phyloP scores from a whole-genome alignment of 805 yeast genomes.

The Myxozyma neotropica region DNA sequence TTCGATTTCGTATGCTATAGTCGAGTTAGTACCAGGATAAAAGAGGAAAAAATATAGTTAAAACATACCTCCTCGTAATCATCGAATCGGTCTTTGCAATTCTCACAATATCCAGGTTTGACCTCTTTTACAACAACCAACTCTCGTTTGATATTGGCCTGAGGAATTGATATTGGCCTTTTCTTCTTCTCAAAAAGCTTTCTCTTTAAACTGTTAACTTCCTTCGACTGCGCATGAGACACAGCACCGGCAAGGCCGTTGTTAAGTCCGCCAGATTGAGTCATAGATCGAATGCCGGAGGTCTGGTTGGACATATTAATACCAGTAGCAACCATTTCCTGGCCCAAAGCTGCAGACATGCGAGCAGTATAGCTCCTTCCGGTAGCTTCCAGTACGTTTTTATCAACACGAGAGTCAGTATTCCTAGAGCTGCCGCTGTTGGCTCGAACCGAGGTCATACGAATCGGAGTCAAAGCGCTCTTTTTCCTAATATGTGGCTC shows the following conservation, averaged over 20 bases:
- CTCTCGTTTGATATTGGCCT: slow-evolving; percentile 28
- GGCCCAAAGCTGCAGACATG: slow-evolving; percentile 35
- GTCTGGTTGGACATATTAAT: slow-evolving; percentile 50
- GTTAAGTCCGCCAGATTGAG: slow-evolving; percentile 39
- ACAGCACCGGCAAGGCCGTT: slow-evolving; percentile 40
- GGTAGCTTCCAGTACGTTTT: slow-evolving; percentile 3
- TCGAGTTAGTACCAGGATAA: not conserved
- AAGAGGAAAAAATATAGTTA: not conserved
- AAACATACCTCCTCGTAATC: slow-evolving; percentile 57
- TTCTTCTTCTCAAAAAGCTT: slow-evolving; percentile 42
- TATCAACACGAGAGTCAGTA: slow-evolving; percentile 1
- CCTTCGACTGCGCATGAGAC: slow-evolving; percentile 44
- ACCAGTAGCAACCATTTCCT: slow-evolving; percentile 66
- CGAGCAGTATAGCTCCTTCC: slow-evolving; percentile 12
- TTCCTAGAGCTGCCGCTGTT: slow-evolving; percentile 11
- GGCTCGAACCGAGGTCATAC: slow-evolving; percentile 30
- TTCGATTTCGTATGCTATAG: slow-evolving; percentile 61
- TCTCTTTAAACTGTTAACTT: slow-evolving; percentile 48
- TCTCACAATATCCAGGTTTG: slow-evolving; percentile 87
- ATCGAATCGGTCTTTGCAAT: slow-evolving; percentile 82
- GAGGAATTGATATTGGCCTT: slow-evolving; percentile 33
- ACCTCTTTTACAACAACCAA: slow-evolving; percentile 34
- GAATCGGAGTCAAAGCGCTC: slow-evolving; percentile 26
- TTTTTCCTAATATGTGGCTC: slow-evolving; percentile 14
- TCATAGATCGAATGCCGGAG: slow-evolving; percentile 42